phyloP scores from a whole-genome alignment of 306 rosid genomes.

The Inga oerstediana region DNA sequence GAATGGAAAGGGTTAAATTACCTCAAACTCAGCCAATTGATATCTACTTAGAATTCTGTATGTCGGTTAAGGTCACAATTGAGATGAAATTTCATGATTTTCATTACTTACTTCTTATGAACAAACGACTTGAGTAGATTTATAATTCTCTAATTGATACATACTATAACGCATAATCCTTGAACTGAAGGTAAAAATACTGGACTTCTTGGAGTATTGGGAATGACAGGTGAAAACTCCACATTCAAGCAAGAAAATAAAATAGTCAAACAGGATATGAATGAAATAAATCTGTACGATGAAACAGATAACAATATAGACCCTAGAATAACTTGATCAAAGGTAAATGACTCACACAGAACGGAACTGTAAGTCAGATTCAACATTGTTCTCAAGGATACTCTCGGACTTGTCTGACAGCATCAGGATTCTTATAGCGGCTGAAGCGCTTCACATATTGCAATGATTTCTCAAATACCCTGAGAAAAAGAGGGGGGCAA shows the following conservation, averaged over 20 bases:
- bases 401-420: conserved; percentile 99
- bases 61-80: conserved; percentile 59
- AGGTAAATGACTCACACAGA: background rate
- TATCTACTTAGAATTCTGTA: conserved; percentile 87
- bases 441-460: conserved; percentile 98
- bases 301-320: background rate
- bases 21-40: conserved; percentile 94
- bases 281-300: conserved; percentile 16
- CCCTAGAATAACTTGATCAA: conserved; percentile 4
- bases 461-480: conserved; percentile 95
- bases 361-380: conserved; percentile 11
- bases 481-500: conserved; percentile 22
- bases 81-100: conserved; percentile 20
- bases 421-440: conserved; percentile 96
- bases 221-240: background rate
- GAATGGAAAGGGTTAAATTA: conserved; percentile 32
- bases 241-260: background rate
- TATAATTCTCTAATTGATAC: conserved; percentile 8
- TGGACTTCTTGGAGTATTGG: background rate
- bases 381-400: conserved; percentile 57
- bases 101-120: background rate
- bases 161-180: background rate
- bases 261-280: background rate
- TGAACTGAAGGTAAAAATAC: background rate
- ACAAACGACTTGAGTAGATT: conserved; percentile 21